Percentiles rank a stretch among this genome's conserved stretches.
phyloP scores from a whole-genome alignment of 2,329 filamentous ascomycete species.

The Purpureocillium lavendulum region DNA sequence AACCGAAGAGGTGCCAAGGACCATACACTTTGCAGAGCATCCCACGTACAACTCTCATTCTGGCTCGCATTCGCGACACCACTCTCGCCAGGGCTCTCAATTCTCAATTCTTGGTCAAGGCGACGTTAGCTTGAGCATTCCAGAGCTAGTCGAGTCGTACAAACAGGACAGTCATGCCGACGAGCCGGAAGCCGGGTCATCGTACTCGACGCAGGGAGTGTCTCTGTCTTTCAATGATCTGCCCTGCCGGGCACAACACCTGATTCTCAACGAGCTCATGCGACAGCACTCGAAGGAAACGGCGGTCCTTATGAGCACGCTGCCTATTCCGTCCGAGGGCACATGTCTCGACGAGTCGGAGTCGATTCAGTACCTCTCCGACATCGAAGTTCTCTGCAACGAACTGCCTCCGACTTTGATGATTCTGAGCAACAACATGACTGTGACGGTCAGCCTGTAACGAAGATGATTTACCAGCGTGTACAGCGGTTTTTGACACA shows the following conservation, averaged over 20 bases:
- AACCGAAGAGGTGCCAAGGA: constrained; percentile 43
- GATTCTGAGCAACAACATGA: constrained; percentile 85
- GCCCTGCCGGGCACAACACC: constrained; percentile 73
- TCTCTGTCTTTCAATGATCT: constrained; percentile 80
- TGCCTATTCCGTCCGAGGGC: constrained; percentile 72
- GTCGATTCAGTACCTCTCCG: constrained; percentile 66
- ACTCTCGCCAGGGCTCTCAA: constrained; percentile 28
- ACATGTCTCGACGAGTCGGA: constrained; percentile 63
- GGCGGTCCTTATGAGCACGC: constrained; percentile 73
- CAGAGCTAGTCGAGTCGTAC: constrained; percentile 34
- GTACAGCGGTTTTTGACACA: background rate
- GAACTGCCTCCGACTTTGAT: constrained; percentile 68
- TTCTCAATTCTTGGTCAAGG: constrained; percentile 19
- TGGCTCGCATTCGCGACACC: constrained; percentile 21
- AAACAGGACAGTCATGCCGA: constrained; percentile 15
- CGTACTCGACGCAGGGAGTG: constrained; percentile 51
- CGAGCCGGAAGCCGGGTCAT: constrained; percentile 26
- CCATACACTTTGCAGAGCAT: constrained; percentile 53
- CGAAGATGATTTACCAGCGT: background rate
- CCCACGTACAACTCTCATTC: constrained; percentile 13
- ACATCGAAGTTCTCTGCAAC: constrained; percentile 71
- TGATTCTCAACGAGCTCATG: constrained; percentile 83
- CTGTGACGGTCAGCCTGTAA: constrained; percentile 68
- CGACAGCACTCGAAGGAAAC: constrained; percentile 58
- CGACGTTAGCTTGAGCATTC: constrained; percentile 33